Evolutionary conservation across 768 basidiomycete species (phyloP).

Genomic region (Lactarius psammicola): DNA sequence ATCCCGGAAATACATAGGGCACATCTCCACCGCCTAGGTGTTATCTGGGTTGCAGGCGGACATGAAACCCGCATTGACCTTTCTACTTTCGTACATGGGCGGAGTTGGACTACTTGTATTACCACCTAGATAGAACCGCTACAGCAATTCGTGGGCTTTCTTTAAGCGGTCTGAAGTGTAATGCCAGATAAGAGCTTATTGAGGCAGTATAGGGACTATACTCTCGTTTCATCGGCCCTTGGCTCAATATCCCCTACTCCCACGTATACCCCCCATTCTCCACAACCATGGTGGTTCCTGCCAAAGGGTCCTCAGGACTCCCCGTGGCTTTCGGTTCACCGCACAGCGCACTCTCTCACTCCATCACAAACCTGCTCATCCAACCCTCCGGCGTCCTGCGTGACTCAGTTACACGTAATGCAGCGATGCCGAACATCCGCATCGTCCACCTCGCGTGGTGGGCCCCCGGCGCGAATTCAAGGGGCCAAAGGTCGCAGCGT

Average conservation of each 20-base stretch:
- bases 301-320: conserved; percentile 25
- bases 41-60: no score
- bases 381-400: conserved; percentile 77
- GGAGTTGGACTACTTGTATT: no score
- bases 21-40: no score
- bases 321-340: conserved; percentile 51
- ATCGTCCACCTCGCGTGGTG: conserved; percentile 91
- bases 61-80: no score
- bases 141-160: no score
- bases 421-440: conserved; percentile 89
- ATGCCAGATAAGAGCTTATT: no score
- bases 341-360: conserved; percentile 71
- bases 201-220: no score
- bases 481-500: conserved; percentile 67
- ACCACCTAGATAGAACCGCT: no score
- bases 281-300: conserved; percentile 34
- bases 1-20: no score
- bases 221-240: no score
- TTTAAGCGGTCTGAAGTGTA: no score
- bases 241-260: conserved; percentile 72
- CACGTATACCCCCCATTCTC: conserved; percentile 60
- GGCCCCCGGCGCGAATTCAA: conserved; percentile 41
- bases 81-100: no score
- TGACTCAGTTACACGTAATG: conserved; percentile 83
- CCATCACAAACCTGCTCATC: conserved; percentile 82